phyloP scores from a whole-genome alignment of 345 rosid genomes.

The Trapa bicornis region DNA sequence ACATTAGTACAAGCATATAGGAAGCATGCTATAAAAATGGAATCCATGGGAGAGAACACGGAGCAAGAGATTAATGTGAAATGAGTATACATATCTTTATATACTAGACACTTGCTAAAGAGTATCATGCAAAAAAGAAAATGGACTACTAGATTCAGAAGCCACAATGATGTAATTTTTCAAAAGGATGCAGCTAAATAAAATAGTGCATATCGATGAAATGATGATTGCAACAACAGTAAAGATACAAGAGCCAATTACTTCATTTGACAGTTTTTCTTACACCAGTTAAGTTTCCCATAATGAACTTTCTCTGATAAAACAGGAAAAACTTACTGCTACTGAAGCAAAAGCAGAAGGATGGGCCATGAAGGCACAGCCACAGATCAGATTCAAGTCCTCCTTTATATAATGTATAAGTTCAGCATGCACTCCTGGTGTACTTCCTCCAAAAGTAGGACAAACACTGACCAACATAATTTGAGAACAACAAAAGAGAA shows the following conservation, averaged over 20 bases:
- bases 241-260: neutral
- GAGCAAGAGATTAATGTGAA: neutral
- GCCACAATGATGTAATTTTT: too few relatives aligned
- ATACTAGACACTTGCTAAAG: too few relatives aligned
- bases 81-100: too few relatives aligned
- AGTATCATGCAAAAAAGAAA: too few relatives aligned
- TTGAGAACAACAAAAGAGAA: neutral
- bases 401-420: slow-evolving; percentile 69
- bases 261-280: neutral
- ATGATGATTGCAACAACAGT: neutral
- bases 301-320: neutral
- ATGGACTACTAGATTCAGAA: too few relatives aligned
- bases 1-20: neutral
- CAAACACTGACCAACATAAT: slow-evolving; percentile 35
- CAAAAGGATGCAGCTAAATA: neutral
- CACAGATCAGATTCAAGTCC: slow-evolving; percentile 63
- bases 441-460: slow-evolving; percentile 87
- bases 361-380: slow-evolving; percentile 43
- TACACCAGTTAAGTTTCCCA: neutral
- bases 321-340: slow-evolving; percentile 39
- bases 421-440: slow-evolving; percentile 71
- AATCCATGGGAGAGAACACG: neutral
- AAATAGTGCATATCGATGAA: neutral
- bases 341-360: slow-evolving; percentile 75
- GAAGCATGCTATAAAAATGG: neutral